Percentiles rank a stretch among this genome's conserved stretches.
These are phyloP conservation scores for Leccinum broughii DNA, from an alignment of 768 basidiomycete species.

Conservation along the genomic window DNA sequence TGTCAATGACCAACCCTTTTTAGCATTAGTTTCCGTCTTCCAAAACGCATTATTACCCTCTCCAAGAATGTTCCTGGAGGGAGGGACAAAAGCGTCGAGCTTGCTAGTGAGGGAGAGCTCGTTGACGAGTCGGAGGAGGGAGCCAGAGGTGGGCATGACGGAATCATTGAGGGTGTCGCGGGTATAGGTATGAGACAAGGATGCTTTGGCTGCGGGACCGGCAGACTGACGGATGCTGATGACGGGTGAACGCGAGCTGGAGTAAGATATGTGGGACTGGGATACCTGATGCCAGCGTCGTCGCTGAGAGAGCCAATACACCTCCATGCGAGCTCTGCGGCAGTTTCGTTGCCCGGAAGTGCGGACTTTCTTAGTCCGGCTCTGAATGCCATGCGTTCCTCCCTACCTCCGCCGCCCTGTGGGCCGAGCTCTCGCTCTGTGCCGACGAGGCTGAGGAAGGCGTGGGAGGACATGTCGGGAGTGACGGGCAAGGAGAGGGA, in stretches of 20 bases:
- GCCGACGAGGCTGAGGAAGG: conserved; percentile 70
- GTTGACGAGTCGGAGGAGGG: conserved; percentile 21
- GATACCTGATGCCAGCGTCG: conserved; percentile 78
- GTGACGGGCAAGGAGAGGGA: conserved; percentile 63
- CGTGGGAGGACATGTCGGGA: conserved; percentile 60
- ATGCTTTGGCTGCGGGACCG: conserved; percentile 78
- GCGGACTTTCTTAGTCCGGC: conserved; percentile 50
- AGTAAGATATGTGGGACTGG: not conserved
- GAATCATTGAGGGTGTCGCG: conserved; percentile 47
- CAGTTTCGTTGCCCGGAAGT: conserved; percentile 61
- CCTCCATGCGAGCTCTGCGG: conserved; percentile 81
- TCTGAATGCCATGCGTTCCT: conserved; percentile 57
- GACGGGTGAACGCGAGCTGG: conserved; percentile 4
- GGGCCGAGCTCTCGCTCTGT: conserved; percentile 70
- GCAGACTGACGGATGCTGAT: conserved; percentile 81
- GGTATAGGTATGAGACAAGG: conserved; percentile 74
- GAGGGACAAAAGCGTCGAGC: conserved; percentile 18
- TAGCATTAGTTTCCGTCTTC: conserved; percentile 24
- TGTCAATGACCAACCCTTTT: conserved; percentile 26
- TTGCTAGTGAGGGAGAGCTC: conserved; percentile 25
- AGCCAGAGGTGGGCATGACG: conserved; percentile 29
- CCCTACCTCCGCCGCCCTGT: conserved; percentile 27
- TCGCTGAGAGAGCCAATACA: conserved; percentile 72
- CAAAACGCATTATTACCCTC: conserved; percentile 29
- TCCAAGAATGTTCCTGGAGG: conserved; percentile 16